Conservation (phyloP, 148 eudicot species). For the Chenopodium berlandieri region DNA sequence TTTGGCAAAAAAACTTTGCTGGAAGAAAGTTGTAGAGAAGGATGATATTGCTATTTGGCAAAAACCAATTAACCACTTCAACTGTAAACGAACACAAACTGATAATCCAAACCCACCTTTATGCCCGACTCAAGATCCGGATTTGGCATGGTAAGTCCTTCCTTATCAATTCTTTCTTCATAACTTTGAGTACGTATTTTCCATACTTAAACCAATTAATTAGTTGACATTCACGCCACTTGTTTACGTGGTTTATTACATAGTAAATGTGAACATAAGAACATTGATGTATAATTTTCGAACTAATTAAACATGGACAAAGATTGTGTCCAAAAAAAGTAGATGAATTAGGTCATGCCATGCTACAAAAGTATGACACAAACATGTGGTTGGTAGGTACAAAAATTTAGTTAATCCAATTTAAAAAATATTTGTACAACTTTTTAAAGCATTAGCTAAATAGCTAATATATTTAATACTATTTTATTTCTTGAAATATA, state of each 20-base stretch:
- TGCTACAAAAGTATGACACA: not conserved
- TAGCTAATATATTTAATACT: too few relatives aligned
- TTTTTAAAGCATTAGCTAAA: too few relatives aligned
- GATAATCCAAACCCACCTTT: conserved; percentile 38
- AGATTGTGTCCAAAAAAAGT: too few relatives aligned
- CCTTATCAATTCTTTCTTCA: too few relatives aligned
- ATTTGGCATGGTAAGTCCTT: conserved; percentile 59
- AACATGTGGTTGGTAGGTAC: not conserved
- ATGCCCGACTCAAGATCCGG: conserved; percentile 61
- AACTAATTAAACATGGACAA: too few relatives aligned
- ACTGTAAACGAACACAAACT: conserved; percentile 40
- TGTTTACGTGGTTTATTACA: too few relatives aligned
- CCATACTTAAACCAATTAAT: too few relatives aligned
- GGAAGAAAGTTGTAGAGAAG: conserved; percentile 64
- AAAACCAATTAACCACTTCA: conserved; percentile 60
- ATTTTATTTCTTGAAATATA: not conserved
- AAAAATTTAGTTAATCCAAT: not conserved
- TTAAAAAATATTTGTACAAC: not conserved
- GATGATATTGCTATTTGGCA: conserved; percentile 77
- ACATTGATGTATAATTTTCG: too few relatives aligned
- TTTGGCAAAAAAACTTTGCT: conserved; percentile 62
- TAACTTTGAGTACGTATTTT: too few relatives aligned
- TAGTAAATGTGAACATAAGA: too few relatives aligned
- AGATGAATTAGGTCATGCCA: not conserved
- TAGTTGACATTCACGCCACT: too few relatives aligned